Evolutionary conservation across 352 stramenopile genomes (phyloP), one percentile per base, ranked within the genome.

Genomic region (Globisporangium cylindrosporum): DNA sequence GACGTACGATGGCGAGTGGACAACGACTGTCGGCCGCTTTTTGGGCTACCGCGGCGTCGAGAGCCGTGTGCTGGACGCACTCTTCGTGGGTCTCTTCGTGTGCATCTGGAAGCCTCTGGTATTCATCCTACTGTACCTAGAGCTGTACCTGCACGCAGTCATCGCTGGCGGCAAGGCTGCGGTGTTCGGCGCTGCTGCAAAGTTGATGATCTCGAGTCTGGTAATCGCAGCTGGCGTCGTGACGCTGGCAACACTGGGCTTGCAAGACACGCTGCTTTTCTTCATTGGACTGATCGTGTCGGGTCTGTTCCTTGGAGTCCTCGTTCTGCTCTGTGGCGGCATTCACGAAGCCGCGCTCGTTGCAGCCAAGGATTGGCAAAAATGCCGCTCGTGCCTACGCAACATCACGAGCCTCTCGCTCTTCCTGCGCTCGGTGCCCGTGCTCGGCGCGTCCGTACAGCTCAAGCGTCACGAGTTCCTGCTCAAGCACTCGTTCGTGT

Each of bases 351-450:
- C 81, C 1, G 73, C 83, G 12, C 71, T 58, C 0, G 66, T 81
- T 22, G 85, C 85, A 7, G 83, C 81, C 5, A 74, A 79, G 46
- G 86, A 95, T 67, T 95, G 88, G 88, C 72, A 87, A 27, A 86
- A 89, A 38, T 95, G 84, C 62, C 72, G 76, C 24, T 83, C 81
- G 14, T 95, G 88, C 46, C 70, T 94, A 60, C 86, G 86, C 68
- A 91, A 79, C 73, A 90, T 93, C 65, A 91, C 86, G 27, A 93
- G 86, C 55, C 74, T 95, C 18, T 95, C 88, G 61, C 83, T 95
- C 20, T 94, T 95, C 64, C 72, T 95, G 49, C 81, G 86, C 62
- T 84, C 75, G 18, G 72, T 95, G 32, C 88, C 88, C 1, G 74
- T 93, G 12, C 64, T 88, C 32, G 88, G 88, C 1, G 66, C 85